Evolutionary conservation across 345 rosid species (phyloP).

Genomic region (Mangifera indica): DNA sequence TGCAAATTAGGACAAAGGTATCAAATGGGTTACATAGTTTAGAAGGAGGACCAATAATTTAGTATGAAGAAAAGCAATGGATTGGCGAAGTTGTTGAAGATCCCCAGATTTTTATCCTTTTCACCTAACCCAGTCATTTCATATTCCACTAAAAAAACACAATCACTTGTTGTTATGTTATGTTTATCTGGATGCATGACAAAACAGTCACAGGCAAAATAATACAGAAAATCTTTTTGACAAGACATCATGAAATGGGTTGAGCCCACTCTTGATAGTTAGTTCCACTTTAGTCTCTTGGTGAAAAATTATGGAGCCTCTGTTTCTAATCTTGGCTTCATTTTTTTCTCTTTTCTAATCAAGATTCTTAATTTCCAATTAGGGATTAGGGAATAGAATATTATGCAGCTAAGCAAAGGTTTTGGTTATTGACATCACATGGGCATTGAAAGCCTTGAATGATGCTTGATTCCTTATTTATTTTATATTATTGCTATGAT

Average conservation of each 20-base stretch:
- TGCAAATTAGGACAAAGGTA: too few relatives aligned
- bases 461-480: background rate
- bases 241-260: conserved; percentile 24
- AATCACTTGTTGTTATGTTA: conserved; percentile 25
- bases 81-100: conserved; percentile 18
- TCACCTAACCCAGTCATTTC: conserved; percentile 39
- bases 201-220: conserved; percentile 47
- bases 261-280: conserved; percentile 34
- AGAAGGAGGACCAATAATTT: conserved; percentile 17
- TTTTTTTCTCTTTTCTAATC: background rate
- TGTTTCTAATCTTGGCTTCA: conserved; percentile 11
- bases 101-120: conserved; percentile 21
- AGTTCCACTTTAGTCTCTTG: conserved; percentile 12
- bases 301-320: conserved; percentile 36
- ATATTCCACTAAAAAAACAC: conserved; percentile 35
- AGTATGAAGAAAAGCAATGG: conserved; percentile 20
- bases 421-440: too few relatives aligned
- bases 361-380: too few relatives aligned
- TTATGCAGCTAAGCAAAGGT: too few relatives aligned
- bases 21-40: too few relatives aligned
- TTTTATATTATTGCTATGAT: conserved; percentile 9
- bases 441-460: too few relatives aligned
- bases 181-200: conserved; percentile 32
- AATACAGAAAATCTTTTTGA: conserved; percentile 56
- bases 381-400: too few relatives aligned